Evolutionary conservation across 1,139 yeast species (phyloP), one percentile per base, ranked within the genome.

Genomic region (Taphrina communis): DNA sequence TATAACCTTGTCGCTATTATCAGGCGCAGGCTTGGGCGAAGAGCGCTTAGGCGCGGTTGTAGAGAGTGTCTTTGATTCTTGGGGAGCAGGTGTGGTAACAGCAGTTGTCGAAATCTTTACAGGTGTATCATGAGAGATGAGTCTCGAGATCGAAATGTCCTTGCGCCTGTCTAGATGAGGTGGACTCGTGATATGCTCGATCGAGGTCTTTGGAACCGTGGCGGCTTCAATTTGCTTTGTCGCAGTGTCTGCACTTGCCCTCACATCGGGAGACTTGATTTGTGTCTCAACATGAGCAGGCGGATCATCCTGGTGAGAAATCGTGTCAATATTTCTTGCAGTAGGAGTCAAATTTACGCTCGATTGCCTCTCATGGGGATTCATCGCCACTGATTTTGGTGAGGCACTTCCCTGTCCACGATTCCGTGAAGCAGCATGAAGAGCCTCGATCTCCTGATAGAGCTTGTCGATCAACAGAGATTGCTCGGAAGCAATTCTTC

Each of bases 371-470:
- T 39, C 14, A 3, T 39, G 14, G 14, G 11, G 11, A 39, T 2
- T 14, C 14, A 2, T 14, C 14, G 42, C 42, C 8, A n/a, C n/a
- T n/a, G 48, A 2, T 44, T 17, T n/a, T 14, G 48, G 48, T 7
- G 48, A 44, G 48, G 19, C 12, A n/a, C 48, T 44, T n/a, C 5
- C 48, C n/a, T 14, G 8, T 44, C 48, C n/a, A 19, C 19, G 48
- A n/a, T 1, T 6, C 19, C 19, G 12, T n/a, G 48, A 44, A n/a
- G 48, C n/a, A 44, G 53, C 53, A 21, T 25, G 53, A n/a, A 50
- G 53, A 8, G 12, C 31, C 53, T 50, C 53, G 12, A 50, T 50
- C n/a, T 50, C 53, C n/a, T 50, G 53, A 9, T 50, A 50, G 14
- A 50, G 36, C 53, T 50, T 50, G 36, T 50, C 53, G 11, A 50